Evolutionary conservation across 495 filamentous ascomycete species (phyloP), one percentile per base, ranked within the genome.

Genomic region (Tuber indicum): DNA sequence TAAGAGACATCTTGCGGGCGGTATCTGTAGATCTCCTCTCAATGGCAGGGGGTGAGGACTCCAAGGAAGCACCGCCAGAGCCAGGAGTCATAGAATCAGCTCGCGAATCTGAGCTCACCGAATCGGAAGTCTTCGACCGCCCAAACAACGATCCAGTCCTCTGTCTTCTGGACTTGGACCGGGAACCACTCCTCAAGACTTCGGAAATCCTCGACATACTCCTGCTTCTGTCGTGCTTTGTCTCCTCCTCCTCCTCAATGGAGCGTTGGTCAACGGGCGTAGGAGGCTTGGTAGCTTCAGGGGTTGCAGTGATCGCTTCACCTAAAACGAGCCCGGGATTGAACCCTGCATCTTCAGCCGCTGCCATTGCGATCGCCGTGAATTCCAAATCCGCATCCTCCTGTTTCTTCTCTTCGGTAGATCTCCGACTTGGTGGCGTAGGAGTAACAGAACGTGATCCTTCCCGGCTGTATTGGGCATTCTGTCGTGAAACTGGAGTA

Each of bases 261-360:
- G 26, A 66, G 58, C 14, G 58, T 17, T 16, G 58, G 58, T 36
- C 58, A 66, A 66, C 6, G 16, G 58, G 58, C 17, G 58, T 66
- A 66, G 58, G 14, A 36, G 58, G 58, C 7, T 66, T 66, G 26
- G 58, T 66, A 17, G 58, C 58, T 32, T 66, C 58, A 8, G 58
- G 58, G 10, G 58, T 66, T 12, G 26, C 12, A 6, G 58, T 66
- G 58, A 66, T 66, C 26, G 58, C 14, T 66, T 52, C 62, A 52
- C 77, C 77, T 39, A 80, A 47, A 46, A 80, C 36, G 36, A 80
- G 72, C n/a, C 46, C 71, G 32, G 58, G 46, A 69, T 80, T 44
- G 58, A 80, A 80, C 3, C 78, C 78, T 73, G 71, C 77, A n/a
- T 71, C 43, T 72, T 80, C 78, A 8, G 78, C 78, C 19, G 78